Conservation (phyloP, 2,329 filamentous ascomycete species). For the Fusarium beomiforme region DNA sequence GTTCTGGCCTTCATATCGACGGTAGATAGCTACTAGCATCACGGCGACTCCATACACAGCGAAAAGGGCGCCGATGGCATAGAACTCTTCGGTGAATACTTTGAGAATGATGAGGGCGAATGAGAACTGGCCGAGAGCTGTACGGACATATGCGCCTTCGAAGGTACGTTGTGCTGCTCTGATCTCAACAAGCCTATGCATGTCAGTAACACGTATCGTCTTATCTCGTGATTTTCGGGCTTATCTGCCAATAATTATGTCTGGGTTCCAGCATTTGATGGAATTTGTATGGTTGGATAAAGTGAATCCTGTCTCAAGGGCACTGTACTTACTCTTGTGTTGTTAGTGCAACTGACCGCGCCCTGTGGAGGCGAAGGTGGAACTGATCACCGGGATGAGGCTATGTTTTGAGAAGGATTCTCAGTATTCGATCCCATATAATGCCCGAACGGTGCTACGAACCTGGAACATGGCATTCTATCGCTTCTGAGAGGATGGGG, state of each 20-base stretch:
- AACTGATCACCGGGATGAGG: slow-evolving; percentile 78
- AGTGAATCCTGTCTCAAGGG: not conserved
- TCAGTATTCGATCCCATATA: slow-evolving; percentile 17
- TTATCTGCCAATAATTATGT: not conserved
- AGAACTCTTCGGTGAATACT: slow-evolving; percentile 97
- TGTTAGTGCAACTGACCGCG: slow-evolving; percentile 83
- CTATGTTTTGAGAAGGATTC: slow-evolving; percentile 46
- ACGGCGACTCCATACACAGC: slow-evolving; percentile 90
- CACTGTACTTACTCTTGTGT: slow-evolving; percentile 71
- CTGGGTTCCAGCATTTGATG: not conserved
- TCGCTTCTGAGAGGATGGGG: not conserved
- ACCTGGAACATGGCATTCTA: slow-evolving; percentile 42
- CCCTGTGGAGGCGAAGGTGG: slow-evolving; percentile 83
- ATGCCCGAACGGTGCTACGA: slow-evolving; percentile 5
- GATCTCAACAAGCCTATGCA: slow-evolving; percentile 81
- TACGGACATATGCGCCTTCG: slow-evolving; percentile 96
- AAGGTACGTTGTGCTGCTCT: slow-evolving; percentile 96
- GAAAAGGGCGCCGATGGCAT: slow-evolving; percentile 94
- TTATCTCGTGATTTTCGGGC: not conserved
- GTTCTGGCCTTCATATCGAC: slow-evolving; percentile 89
- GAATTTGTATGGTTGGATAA: not conserved
- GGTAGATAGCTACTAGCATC: slow-evolving; percentile 82
- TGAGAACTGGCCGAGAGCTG: slow-evolving; percentile 92
- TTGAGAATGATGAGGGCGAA: slow-evolving; percentile 91
- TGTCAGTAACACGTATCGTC: not conserved